Percentiles rank a stretch among this genome's conserved stretches.
These are phyloP conservation scores for Macrophomina tecta DNA, from an alignment of 2,329 filamentous ascomycete species.

Conservation along the genomic window DNA sequence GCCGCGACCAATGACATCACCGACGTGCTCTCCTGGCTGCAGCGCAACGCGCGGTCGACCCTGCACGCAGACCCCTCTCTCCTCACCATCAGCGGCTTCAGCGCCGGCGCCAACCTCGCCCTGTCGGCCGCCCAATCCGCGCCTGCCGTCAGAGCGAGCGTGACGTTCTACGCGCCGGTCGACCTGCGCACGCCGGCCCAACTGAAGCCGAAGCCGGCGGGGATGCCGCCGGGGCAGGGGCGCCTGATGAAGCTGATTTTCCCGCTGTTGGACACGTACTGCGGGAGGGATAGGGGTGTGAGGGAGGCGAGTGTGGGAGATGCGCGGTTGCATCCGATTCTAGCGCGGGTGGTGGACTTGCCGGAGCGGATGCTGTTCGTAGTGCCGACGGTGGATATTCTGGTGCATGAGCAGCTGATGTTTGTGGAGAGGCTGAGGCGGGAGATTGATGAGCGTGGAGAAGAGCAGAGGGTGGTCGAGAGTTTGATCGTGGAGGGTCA, in stretches of 20 bases:
- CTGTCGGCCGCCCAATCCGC: conserved; percentile 38
- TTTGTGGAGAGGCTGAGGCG: conserved; percentile 46
- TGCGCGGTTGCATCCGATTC: conserved; percentile 45
- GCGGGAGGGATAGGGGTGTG: conserved; percentile 34
- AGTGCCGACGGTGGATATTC: conserved; percentile 50
- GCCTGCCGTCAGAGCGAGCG: conserved; percentile 30
- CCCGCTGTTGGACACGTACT: conserved; percentile 53
- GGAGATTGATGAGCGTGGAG: conserved; percentile 36
- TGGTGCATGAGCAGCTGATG: conserved; percentile 48
- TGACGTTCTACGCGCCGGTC: conserved; percentile 49
- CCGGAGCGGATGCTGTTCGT: conserved; percentile 50
- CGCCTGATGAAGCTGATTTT: neutral
- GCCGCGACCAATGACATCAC: conserved; percentile 52
- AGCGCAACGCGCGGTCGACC: neutral
- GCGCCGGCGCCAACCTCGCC: conserved; percentile 54
- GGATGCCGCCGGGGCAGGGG: neutral
- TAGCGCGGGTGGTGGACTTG: conserved; percentile 44
- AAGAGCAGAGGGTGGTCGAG: conserved; percentile 35
- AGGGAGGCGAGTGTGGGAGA: conserved; percentile 6
- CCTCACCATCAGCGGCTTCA: conserved; percentile 54
- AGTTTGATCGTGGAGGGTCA: conserved; percentile 36
- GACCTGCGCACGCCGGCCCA: conserved; percentile 24
- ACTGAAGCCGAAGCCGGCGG: neutral
- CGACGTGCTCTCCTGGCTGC: conserved; percentile 50
- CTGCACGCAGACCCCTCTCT: conserved; percentile 47